These are phyloP conservation scores for Brassica juncea DNA, from an alignment of 345 rosid species.

Conservation along the genomic window DNA sequence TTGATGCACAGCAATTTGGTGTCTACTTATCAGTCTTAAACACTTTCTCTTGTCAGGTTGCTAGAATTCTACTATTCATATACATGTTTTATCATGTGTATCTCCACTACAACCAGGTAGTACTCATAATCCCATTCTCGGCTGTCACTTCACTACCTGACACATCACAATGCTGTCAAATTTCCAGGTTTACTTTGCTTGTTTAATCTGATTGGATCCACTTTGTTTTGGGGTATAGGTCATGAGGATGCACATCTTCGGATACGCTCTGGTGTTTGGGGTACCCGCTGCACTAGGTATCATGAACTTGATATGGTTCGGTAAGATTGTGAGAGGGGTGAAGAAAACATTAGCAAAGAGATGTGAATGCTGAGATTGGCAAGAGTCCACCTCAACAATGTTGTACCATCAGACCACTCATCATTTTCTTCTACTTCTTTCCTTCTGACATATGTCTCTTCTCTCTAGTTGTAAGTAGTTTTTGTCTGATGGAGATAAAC, in stretches of 20 bases:
- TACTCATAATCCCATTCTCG: background rate
- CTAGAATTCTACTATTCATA: slow-evolving; percentile 71
- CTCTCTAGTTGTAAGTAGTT: slow-evolving; percentile 44
- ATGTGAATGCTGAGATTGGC: slow-evolving; percentile 44
- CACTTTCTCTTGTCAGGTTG: slow-evolving; percentile 57
- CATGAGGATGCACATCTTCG: slow-evolving; percentile 60
- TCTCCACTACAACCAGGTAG: slow-evolving; percentile 82
- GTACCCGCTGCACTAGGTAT: slow-evolving; percentile 65
- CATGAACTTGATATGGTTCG: slow-evolving; percentile 90
- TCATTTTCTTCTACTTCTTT: slow-evolving; percentile 5
- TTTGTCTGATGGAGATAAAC: slow-evolving; percentile 38
- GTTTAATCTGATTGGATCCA: slow-evolving; percentile 7
- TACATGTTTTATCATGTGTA: slow-evolving; percentile 83
- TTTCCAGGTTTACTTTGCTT: background rate
- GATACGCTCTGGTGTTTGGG: slow-evolving; percentile 53
- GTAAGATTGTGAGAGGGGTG: slow-evolving; percentile 77
- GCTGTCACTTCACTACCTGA: background rate
- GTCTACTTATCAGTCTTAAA: slow-evolving; percentile 1
- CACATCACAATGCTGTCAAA: slow-evolving; percentile 1
- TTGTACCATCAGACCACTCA: slow-evolving; percentile 6
- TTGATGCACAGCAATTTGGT: background rate
- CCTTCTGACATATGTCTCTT: slow-evolving; percentile 28
- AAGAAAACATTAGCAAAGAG: slow-evolving; percentile 78
- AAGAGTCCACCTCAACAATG: slow-evolving; percentile 28
- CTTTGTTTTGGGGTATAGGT: slow-evolving; percentile 48